Percentiles rank a stretch among this genome's conserved stretches.
phyloP scores from a whole-genome alignment of 345 rosid species.

The Eutrema japonicum region DNA sequence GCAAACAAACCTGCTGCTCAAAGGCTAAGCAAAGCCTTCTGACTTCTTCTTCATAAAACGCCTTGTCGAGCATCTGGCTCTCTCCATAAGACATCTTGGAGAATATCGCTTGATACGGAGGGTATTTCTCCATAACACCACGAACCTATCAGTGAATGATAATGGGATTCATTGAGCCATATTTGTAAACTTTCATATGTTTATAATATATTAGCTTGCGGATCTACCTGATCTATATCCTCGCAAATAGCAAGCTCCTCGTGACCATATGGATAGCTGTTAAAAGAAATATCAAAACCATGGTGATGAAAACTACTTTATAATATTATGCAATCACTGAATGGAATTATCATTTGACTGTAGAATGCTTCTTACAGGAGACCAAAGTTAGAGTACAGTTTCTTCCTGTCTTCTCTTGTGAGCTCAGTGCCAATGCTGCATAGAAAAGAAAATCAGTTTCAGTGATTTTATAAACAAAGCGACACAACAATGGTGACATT shows the following conservation, averaged over 20 bases:
- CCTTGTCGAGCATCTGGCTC: conserved; percentile 98
- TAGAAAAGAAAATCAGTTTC: conserved; percentile 1
- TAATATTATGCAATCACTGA: neutral
- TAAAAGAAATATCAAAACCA: conserved; percentile 21
- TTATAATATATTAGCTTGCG: neutral
- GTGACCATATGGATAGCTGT: conserved; percentile 86
- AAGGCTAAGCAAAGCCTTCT: conserved; percentile 96
- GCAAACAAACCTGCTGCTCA: conserved; percentile 84
- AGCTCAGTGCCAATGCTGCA: conserved; percentile 98
- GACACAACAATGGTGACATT: neutral
- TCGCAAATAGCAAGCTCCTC: conserved; percentile 91
- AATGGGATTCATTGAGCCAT: neutral
- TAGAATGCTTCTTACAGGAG: conserved; percentile 62
- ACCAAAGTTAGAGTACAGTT: conserved; percentile 92
- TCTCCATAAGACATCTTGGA: conserved; percentile 89
- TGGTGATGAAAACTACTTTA: conserved; percentile 19
- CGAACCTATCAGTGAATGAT: conserved; percentile 64
- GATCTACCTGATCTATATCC: conserved; percentile 80
- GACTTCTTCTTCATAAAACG: conserved; percentile 98
- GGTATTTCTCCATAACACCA: conserved; percentile 86
- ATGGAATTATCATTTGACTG: neutral
- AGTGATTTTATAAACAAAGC: neutral
- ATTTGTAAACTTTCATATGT: neutral
- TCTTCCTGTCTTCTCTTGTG: conserved; percentile 94
- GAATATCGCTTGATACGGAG: conserved; percentile 91